phyloP scores from a whole-genome alignment of 1,284 basidiomycete genomes.

The Ustilago hordei region DNA sequence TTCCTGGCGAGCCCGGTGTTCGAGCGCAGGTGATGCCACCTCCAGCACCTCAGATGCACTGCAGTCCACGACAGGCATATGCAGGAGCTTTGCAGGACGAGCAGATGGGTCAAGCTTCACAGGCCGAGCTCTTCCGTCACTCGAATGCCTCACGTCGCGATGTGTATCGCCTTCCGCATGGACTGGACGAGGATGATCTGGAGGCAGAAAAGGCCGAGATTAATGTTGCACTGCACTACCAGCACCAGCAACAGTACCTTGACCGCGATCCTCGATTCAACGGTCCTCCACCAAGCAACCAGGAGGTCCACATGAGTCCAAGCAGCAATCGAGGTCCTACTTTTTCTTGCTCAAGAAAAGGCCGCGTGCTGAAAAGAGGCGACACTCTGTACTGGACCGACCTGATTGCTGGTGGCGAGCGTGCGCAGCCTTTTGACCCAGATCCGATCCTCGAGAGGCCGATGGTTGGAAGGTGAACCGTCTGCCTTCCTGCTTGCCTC shows the following conservation, averaged over 20 bases:
- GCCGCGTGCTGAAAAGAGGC: constrained; percentile 73
- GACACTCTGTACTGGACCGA: constrained; percentile 84
- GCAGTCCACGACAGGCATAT: constrained; percentile 13
- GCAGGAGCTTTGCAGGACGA: constrained; percentile 18
- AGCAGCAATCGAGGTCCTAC: constrained; percentile 6
- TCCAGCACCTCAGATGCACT: constrained; percentile 13
- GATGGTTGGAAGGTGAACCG: constrained; percentile 43
- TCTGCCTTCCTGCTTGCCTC: background rate
- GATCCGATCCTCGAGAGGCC: constrained; percentile 59
- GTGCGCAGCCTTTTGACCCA: constrained; percentile 59
- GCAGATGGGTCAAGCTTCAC: constrained; percentile 10
- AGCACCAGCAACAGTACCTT: constrained; percentile 23
- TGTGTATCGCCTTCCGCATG: constrained; percentile 26
- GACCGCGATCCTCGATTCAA: constrained; percentile 15
- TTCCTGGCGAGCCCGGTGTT: constrained; percentile 79
- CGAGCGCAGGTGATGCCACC: constrained; percentile 34
- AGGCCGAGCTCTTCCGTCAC: constrained; percentile 30
- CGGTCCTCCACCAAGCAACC: constrained; percentile 1
- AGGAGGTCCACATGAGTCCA: background rate
- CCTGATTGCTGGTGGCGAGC: constrained; percentile 78
- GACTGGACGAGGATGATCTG: constrained; percentile 37
- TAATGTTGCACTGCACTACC: constrained; percentile 15
- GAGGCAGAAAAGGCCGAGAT: constrained; percentile 52
- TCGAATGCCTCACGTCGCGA: constrained; percentile 37
- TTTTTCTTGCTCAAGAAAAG: constrained; percentile 17